These are phyloP conservation scores for Apiospora hydei DNA, from an alignment of 2,329 filamentous ascomycete species.

Conservation along the genomic window DNA sequence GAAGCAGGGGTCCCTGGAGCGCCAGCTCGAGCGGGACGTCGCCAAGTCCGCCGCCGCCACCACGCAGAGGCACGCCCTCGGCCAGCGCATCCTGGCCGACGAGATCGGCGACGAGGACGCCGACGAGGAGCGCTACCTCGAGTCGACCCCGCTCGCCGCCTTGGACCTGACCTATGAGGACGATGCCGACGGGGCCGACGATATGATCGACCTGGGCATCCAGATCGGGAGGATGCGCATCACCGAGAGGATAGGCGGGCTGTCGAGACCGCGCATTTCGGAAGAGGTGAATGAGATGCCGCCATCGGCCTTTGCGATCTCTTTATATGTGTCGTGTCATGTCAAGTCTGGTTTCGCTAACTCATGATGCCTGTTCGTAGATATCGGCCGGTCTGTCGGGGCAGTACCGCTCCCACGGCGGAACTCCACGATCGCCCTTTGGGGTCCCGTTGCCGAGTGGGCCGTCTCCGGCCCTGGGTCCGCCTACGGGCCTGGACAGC, in stretches of 20 bases:
- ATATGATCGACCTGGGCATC: conserved; percentile 75
- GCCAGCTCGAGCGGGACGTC: conserved; percentile 73
- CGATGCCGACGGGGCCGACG: conserved; percentile 61
- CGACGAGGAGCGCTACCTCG: conserved; percentile 66
- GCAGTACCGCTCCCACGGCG: conserved; percentile 30
- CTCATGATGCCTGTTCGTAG: not conserved
- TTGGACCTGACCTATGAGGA: conserved; percentile 75
- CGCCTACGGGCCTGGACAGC: conserved; percentile 36
- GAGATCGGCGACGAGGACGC: conserved; percentile 64
- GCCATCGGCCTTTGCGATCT: not conserved
- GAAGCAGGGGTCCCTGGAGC: conserved; percentile 75
- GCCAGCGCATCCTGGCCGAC: conserved; percentile 53
- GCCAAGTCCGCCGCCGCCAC: conserved; percentile 50
- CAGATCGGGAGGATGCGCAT: conserved; percentile 75
- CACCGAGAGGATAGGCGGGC: conserved; percentile 76
- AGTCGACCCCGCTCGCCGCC: conserved; percentile 67
- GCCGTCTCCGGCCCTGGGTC: conserved; percentile 31
- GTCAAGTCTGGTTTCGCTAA: conserved; percentile 13
- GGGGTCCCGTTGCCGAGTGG: conserved; percentile 28
- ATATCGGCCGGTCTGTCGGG: conserved; percentile 39
- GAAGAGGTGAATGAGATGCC: conserved; percentile 69
- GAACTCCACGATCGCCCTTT: conserved; percentile 29
- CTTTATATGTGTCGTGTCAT: not conserved
- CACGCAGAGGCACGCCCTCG: conserved; percentile 39
- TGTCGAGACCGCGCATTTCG: conserved; percentile 72